Evolutionary conservation across 768 basidiomycete species (phyloP), one percentile per base, ranked within the genome.

Genomic region (Pulveroboletus sp.): DNA sequence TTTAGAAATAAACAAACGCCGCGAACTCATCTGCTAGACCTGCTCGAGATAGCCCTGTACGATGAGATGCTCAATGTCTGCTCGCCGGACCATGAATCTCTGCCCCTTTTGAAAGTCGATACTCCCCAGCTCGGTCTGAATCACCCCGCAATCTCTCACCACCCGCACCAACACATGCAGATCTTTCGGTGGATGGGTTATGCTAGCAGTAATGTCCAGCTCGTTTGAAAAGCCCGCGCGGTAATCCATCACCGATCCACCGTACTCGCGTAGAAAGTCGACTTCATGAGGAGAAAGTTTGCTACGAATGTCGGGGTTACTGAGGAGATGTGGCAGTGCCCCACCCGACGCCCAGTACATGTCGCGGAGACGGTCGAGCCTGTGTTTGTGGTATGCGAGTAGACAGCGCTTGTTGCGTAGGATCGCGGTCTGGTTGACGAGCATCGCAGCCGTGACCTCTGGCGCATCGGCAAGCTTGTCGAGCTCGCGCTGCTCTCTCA

Each of bases 391-490:
- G 69, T 98, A 99, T 0, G 92, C 93, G 39, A 97, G 80, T 4
- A 98, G 77, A 65, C 91, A 93, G n/a, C 96, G 86, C 67, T 95
- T 96, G 76, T 98, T 96, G 54, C 93, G 82, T 36, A 85, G 76
- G 58, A 95, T 86, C 33, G 90, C 83, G 8, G 94, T 89, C 69
- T 95, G 91, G 64, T 89, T 84, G 61, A 97, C 81, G 59, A 91
- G 79, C 53, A 94, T 72, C 17, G 83, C 79, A 17, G 75, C 74
- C 18, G 76, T 68, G 49, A 76, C 60, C 3, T 81, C 80, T 43
- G 82, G 71, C 33, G 72, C 64, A 44, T 76, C 76, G 9, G 66
- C 69, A 56, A 73, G 64, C 47, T 75, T 77, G 63, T 92, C 87
- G 54, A 98, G 85, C 59, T 88, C 86, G 65, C 93, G 89, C 54